Evolutionary conservation across 129 eudicot genomes (phyloP).

Genomic region (Heracleum sosnowskyi): DNA sequence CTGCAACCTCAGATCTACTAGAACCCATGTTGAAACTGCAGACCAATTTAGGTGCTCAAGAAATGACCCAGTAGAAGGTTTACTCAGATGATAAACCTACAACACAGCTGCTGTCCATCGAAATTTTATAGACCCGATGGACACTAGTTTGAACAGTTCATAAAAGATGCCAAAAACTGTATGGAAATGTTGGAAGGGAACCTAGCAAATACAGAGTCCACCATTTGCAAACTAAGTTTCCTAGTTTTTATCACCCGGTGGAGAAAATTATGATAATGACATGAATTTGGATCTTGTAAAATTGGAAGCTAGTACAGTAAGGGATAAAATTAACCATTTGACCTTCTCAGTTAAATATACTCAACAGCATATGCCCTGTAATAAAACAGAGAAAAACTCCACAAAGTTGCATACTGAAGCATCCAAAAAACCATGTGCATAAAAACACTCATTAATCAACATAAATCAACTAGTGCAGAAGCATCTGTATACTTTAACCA

Average conservation of each 20-base stretch:
- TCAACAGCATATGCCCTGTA: neutral
- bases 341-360: neutral
- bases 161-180: constrained; percentile 35
- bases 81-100: constrained; percentile 14
- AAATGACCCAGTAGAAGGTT: constrained; percentile 11
- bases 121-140: constrained; percentile 17
- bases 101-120: constrained; percentile 21
- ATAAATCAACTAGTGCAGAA: neutral
- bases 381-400: neutral
- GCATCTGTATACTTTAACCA: constrained; percentile 13
- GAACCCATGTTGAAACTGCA: constrained; percentile 46
- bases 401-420: neutral
- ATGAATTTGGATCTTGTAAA: neutral
- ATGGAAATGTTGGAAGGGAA: constrained; percentile 32
- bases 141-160: constrained; percentile 15
- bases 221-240: constrained; percentile 23
- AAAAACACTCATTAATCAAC: neutral
- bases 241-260: constrained; percentile 52
- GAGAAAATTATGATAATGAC: constrained; percentile 22
- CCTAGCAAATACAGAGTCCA: constrained; percentile 37
- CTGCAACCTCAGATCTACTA: constrained; percentile 41
- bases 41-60: constrained; percentile 19
- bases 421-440: neutral
- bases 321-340: neutral
- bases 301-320: constrained; percentile 6